Percentiles rank a stretch among this genome's conserved stretches.
These are phyloP conservation scores for Zostera marina DNA, from an alignment of 116 monocot genomes.

Conservation along the genomic window DNA sequence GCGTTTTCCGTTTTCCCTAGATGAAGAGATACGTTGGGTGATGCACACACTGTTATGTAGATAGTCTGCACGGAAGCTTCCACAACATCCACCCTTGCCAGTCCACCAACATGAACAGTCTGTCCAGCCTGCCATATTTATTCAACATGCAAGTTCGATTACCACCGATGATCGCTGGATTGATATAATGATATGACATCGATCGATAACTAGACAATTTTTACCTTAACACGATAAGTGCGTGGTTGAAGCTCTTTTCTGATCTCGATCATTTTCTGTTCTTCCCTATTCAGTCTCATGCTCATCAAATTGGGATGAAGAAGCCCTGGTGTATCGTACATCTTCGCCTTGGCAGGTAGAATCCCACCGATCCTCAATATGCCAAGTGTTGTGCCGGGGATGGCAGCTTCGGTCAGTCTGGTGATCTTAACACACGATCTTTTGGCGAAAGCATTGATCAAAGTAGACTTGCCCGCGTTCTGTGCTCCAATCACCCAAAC, in stretches of 20 bases:
- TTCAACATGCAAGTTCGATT: neutral
- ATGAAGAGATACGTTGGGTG: slow-evolving; percentile 73
- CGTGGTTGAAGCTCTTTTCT: slow-evolving; percentile 75
- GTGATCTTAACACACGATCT: slow-evolving; percentile 53
- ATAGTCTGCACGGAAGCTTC: slow-evolving; percentile 57
- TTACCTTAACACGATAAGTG: slow-evolving; percentile 67
- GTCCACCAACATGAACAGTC: slow-evolving; percentile 76
- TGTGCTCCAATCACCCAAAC: slow-evolving; percentile 97
- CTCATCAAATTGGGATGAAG: slow-evolving; percentile 74
- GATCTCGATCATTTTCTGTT: slow-evolving; percentile 96
- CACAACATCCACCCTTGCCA: slow-evolving; percentile 54
- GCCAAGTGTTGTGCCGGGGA: slow-evolving; percentile 88
- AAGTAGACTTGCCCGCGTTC: slow-evolving; percentile 94
- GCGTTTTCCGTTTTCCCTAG: slow-evolving; percentile 80
- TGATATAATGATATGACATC: no score
- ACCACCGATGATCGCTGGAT: no score
- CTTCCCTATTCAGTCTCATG: slow-evolving; percentile 74
- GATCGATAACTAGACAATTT: no score
- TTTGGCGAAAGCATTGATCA: slow-evolving; percentile 82
- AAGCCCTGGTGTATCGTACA: slow-evolving; percentile 97
- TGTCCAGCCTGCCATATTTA: slow-evolving; percentile 55
- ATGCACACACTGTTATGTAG: slow-evolving; percentile 77
- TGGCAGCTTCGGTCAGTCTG: slow-evolving; percentile 76
- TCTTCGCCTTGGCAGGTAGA: slow-evolving; percentile 88
- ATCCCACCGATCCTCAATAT: slow-evolving; percentile 67